These are phyloP conservation scores for Populus euphratica DNA, from an alignment of 345 rosid genomes.

Conservation along the genomic window DNA sequence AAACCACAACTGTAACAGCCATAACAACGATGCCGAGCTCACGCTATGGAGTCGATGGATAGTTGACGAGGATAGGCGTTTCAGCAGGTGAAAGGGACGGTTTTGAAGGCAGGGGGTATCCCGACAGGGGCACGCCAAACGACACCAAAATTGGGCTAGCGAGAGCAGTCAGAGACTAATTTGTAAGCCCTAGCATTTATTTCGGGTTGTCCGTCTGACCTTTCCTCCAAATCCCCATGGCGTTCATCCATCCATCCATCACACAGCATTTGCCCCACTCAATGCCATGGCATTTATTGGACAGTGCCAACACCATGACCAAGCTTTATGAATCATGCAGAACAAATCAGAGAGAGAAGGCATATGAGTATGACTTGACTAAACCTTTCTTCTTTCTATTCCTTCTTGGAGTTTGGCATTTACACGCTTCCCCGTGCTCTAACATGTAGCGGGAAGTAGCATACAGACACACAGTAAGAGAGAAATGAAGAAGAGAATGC, in stretches of 20 bases:
- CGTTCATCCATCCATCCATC: background rate
- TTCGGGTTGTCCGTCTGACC: constrained; percentile 36
- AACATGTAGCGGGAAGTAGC: background rate
- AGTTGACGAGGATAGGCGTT: background rate
- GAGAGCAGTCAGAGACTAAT: background rate
- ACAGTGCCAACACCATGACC: constrained; percentile 49
- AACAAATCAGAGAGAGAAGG: no score
- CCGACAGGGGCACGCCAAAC: constrained; percentile 30
- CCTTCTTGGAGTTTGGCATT: constrained; percentile 37
- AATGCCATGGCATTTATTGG: constrained; percentile 40
- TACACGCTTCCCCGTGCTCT: constrained; percentile 28
- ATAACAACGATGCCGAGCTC: no score
- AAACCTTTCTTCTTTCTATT: constrained; percentile 23
- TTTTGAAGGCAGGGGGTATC: constrained; percentile 27
- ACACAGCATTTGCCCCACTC: constrained; percentile 14
- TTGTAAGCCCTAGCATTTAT: constrained; percentile 26
- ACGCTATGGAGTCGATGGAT: no score
- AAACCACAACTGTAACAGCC: no score
- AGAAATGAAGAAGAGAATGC: background rate
- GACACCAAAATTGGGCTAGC: background rate
- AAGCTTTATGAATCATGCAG: background rate
- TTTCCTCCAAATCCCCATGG: constrained; percentile 12
- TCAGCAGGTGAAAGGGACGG: constrained; percentile 13
- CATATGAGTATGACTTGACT: constrained; percentile 38
- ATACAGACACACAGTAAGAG: background rate